Base-by-base conservation (phyloP, 2,329 filamentous ascomycete species). In the Lasiodiplodia citricola region DNA sequence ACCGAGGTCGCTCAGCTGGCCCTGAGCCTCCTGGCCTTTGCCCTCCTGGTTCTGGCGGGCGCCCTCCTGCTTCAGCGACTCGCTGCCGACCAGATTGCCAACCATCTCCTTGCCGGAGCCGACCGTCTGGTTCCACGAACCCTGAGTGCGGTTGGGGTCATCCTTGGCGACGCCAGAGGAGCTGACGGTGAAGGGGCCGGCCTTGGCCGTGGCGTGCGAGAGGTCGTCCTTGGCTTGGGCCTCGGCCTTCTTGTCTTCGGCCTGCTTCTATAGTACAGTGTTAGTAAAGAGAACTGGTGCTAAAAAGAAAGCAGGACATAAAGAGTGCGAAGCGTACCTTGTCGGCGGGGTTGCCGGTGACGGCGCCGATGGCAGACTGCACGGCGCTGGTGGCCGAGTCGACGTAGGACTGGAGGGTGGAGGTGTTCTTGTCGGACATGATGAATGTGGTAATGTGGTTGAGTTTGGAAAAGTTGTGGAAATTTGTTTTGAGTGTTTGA, bases 101-200 rank as follows among this genome's bases (percentile, higher is more conserved):
- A 96, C 71, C 4, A 90, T 84, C 79, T 97, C 93, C 84, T 97
- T 97, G 54, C 90, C 90, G 0, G 91, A 88, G 65, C 94, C 95
- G n/a, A 94, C 77, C 5, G 93, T 97, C 83, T 97, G 94, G 83
- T 97, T 93, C 90, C 91, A 96, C 21, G 86, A 86, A 54, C 95
- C 94, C 21, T 87, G 78, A 25, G 86, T 83, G 72, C 94, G 92
- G 78, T 95, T 85, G 13, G 90, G 84, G 80, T 92, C 85, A 80
- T 97, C 93, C 73, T 87, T 86, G 71, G 90, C 87, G 60, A 92
- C 91, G 58, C 93, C 93, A 0, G 88, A 87, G 63, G 90, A 84
- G 13, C 90, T 90, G 69, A 92, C 86, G 28, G 90, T 88, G 77
- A 90, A 84, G 70, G 91, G 90, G 4, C 92, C 93, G n/a, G 91